Evolutionary conservation across 768 basidiomycete genomes (phyloP), one percentile per base, ranked within the genome.

Genomic region (Hygrophoropsis aurantiaca): DNA sequence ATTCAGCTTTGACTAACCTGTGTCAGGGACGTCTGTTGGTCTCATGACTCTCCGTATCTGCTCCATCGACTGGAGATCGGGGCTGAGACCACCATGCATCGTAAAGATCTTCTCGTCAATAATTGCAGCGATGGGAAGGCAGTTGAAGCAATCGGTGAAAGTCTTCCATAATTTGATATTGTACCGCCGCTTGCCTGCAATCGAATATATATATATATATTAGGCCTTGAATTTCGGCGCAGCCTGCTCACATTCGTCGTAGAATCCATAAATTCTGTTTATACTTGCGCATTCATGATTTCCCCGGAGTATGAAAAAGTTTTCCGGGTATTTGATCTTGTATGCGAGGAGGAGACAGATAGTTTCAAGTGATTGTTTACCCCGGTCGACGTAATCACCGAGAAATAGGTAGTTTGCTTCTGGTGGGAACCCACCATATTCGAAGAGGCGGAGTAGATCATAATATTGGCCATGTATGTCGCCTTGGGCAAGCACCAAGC

Each of bases 121-220:
- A 72, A 99, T 97, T 59, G 95, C 95, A 40, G 95, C 95, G 67
- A 99, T 97, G 30, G 95, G 95, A 56, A 97, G 76, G 68, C 95
- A 98, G 75, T 99, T 99, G 81, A 99, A 99, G 74, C 95, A 97
- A 68, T 99, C 95, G 50, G 95, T 99, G 71, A 99, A 99, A 27
- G 95, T 99, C 80, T 99, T 99, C 95, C 95, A 99, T 65, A 97
- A 80, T 72, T 99, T 99, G 81, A 99, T 99, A 78, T 98, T 99
- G 81, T 97, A 98, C 65, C 95, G 85, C 67, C 95, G 92, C 79
- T 99, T 99, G 81, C 95, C 95, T 98, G 65, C 6, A 7, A 30
- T n/a, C n/a, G n/a, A n/a, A n/a, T n/a, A n/a, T n/a, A 30, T 30
- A 23, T n/a, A 33, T 42, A 54, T 57, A 46, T 39, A 42, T 44